These are phyloP conservation scores for Maudiozyma bulderi DNA, from an alignment of 805 yeast genomes.

Conservation along the genomic window DNA sequence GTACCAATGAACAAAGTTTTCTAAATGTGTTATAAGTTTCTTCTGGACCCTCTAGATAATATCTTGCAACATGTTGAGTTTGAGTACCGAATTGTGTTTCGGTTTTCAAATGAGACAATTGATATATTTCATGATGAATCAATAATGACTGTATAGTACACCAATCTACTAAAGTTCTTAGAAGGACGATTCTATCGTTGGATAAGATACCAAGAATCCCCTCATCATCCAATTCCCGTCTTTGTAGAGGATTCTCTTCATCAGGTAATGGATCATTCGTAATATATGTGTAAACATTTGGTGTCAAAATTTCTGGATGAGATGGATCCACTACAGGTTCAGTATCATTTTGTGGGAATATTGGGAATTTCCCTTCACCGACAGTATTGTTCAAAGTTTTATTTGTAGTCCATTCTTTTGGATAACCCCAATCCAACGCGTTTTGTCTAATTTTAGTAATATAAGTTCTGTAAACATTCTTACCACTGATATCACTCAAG, in stretches of 20 bases:
- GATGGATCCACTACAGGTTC: conserved; percentile 10
- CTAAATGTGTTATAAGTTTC: conserved; percentile 10
- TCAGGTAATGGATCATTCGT: conserved; percentile 4
- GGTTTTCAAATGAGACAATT: conserved; percentile 16
- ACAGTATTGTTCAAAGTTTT: background rate
- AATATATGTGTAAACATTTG: conserved; percentile 11
- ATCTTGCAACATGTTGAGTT: conserved; percentile 19
- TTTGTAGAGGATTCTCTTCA: conserved; percentile 11
- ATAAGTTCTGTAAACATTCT: conserved; percentile 4
- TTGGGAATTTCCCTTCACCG: background rate
- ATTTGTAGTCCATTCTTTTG: conserved; percentile 16
- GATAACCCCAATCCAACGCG: conserved; percentile 21
- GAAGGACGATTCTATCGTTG: conserved; percentile 10
- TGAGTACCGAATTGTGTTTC: conserved; percentile 19
- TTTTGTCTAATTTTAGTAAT: conserved; percentile 8
- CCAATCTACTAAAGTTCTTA: conserved; percentile 15
- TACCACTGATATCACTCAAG: background rate
- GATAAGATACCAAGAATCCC: conserved; percentile 16
- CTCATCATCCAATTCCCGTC: conserved; percentile 10
- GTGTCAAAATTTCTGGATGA: conserved; percentile 13
- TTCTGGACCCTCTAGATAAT: conserved; percentile 13
- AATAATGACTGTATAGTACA: conserved; percentile 14
- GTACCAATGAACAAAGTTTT: conserved; percentile 12
- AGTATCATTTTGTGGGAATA: conserved; percentile 9
- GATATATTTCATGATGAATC: conserved; percentile 16